Base-by-base conservation (phyloP, 305 asterid genomes). In the Ilex paraguariensis region DNA sequence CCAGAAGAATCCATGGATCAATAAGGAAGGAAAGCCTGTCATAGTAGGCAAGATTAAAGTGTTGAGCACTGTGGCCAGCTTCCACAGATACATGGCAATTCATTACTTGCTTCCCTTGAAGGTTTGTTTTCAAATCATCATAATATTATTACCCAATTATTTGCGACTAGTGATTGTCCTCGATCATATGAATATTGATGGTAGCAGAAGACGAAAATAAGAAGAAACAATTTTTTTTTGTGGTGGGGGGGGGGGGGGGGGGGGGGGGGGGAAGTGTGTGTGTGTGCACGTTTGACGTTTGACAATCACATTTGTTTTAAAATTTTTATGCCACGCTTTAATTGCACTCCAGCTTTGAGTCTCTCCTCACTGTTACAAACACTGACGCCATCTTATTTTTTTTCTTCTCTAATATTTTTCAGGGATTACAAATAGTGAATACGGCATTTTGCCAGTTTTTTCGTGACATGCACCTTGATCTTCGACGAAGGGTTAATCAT, bases 51-150 rank as follows among this genome's bases (percentile, higher is more conserved):
- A 73, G 70, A 74, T 65, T 49, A 75, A 61, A 0, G 77, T 80
- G 44, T 72, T 87, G 66, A 51, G 55, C 36, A 83, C 85, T 0
- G 70, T 61, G 83, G 72, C 54, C 42, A 67, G 80, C 60, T 84
- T 83, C 76, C 80, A 40, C 14, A 77, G 70, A 73, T 82, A 83
- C 69, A 71, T 83, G 72, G 60, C 74, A 15, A 49, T 87, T 54
- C 87, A 59, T 64, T 90, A 77, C 74, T 59, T 81, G 57, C 72
- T 85, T 57, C 97, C 97, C 8, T 84, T 87, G 32, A 83, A 83
- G 95, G 95, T 82, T 57, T 51, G 30, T 6, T 14, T 16, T 62
- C 2, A 3, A 6, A 64, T 40, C 10, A 13, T 15, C 46, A 2
- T 44, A 4, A 17, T n/a, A n/a, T 55, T 54, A 13, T 16, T 59